These are phyloP conservation scores for Backusella mclennaniae DNA, from an alignment of 192 early-diverging fungal genomes.

Conservation along the genomic window DNA sequence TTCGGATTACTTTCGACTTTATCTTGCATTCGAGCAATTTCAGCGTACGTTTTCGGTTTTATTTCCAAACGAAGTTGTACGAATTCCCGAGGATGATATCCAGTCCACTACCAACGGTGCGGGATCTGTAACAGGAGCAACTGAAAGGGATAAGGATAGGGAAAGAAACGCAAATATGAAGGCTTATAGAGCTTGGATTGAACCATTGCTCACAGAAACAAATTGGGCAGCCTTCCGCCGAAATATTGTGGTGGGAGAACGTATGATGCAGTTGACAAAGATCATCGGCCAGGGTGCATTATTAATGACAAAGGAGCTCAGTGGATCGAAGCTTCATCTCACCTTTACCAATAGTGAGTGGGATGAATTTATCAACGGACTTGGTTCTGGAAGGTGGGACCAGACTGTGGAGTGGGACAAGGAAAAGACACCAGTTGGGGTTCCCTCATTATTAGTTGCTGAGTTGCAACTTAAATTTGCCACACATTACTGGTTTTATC, in stretches of 20 bases:
- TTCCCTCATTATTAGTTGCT: slow-evolving; percentile 18
- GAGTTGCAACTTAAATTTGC: slow-evolving; percentile 26
- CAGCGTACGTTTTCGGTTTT: slow-evolving; percentile 26
- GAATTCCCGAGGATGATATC: slow-evolving; percentile 3
- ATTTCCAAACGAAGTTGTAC: slow-evolving; percentile 27
- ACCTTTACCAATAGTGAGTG: slow-evolving; percentile 45
- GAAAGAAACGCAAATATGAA: slow-evolving; percentile 40
- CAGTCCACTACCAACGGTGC: slow-evolving; percentile 2
- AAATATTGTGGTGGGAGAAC: slow-evolving; percentile 41
- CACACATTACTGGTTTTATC: slow-evolving; percentile 26
- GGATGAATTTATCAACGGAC: slow-evolving; percentile 38
- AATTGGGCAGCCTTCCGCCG: slow-evolving; percentile 44
- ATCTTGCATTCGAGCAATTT: slow-evolving; percentile 42
- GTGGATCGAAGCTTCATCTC: slow-evolving; percentile 43
- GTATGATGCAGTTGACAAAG: slow-evolving; percentile 38
- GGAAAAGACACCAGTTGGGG: not conserved
- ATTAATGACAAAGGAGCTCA: slow-evolving; percentile 49
- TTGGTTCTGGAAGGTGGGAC: slow-evolving; percentile 27
- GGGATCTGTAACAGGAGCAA: not conserved
- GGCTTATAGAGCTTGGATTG: slow-evolving; percentile 36
- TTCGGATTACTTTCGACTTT: slow-evolving; percentile 38
- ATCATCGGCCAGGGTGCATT: slow-evolving; percentile 41
- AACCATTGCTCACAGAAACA: slow-evolving; percentile 33
- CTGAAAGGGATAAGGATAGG: slow-evolving; percentile 29
- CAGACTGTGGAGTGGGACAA: slow-evolving; percentile 20